Evolutionary conservation across 225 moss, liverwort and hornwort species (phyloP).

Genomic region (Antitrichia curtipendula): DNA sequence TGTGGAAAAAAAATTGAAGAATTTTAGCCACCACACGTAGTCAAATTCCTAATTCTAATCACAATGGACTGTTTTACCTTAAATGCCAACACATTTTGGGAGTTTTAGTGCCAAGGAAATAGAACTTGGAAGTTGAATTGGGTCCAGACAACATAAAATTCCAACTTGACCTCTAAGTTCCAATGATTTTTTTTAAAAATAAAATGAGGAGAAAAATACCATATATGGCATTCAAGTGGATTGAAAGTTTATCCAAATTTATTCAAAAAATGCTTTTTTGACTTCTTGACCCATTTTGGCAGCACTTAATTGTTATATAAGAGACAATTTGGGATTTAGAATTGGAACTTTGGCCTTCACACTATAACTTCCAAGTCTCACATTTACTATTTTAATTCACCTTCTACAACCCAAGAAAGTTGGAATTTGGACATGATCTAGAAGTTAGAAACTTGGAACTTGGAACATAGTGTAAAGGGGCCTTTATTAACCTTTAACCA

Average conservation of each 20-base stretch:
- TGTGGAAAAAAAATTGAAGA: no score
- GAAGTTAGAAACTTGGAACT: neutral
- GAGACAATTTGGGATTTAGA: neutral
- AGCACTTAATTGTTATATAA: neutral
- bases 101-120: neutral
- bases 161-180: accelerated
- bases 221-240: neutral
- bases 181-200: neutral
- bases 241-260: neutral
- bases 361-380: neutral
- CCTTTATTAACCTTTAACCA: no score
- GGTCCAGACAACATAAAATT: neutral
- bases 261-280: accelerated
- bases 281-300: neutral
- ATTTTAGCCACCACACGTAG: no score
- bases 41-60: no score
- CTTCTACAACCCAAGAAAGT: neutral
- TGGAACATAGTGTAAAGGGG: neutral
- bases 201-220: neutral
- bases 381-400: neutral
- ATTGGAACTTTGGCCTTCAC: neutral
- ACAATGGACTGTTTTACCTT: no score
- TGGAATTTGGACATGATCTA: neutral
- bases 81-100: neutral
- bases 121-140: neutral